Evolutionary conservation across 2,329 filamentous ascomycete genomes (phyloP).

Genomic region (Stromatinia cepivora): DNA sequence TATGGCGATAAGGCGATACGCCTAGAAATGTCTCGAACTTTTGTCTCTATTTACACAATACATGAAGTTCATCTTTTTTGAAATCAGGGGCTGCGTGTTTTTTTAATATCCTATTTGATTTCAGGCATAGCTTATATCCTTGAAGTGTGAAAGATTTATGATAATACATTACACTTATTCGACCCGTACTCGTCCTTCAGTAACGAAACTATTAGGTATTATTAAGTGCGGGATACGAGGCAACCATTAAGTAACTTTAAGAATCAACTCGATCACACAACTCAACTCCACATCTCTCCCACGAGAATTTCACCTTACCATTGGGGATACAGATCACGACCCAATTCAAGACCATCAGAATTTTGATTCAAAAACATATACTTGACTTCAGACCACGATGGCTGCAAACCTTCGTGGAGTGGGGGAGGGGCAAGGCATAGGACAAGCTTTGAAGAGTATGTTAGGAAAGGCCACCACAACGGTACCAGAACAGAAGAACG

Average conservation of each 20-base stretch:
- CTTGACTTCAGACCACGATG: conserved; percentile 33
- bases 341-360: not conserved
- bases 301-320: conserved; percentile 2
- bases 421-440: conserved; percentile 33
- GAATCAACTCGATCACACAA: not conserved
- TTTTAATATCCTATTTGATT: not conserved
- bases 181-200: not conserved
- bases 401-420: conserved; percentile 34
- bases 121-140: not conserved
- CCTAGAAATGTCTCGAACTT: conserved; percentile 6
- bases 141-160: not conserved
- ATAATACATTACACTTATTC: not conserved
- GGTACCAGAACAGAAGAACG: conserved; percentile 27
- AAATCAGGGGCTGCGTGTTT: not conserved
- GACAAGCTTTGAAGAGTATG: conserved; percentile 32
- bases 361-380: not conserved
- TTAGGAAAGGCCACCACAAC: conserved; percentile 15
- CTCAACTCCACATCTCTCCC: conserved; percentile 10
- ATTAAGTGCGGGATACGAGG: not conserved
- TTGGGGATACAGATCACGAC: conserved; percentile 1
- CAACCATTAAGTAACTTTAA: conserved; percentile 1
- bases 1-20: conserved; percentile 13
- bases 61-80: not conserved
- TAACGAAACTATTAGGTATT: not conserved
- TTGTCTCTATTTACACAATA: conserved; percentile 2